Evolutionary conservation across 2,329 filamentous ascomycete genomes (phyloP).

Genomic region (Diaporthe citrichinensis): DNA sequence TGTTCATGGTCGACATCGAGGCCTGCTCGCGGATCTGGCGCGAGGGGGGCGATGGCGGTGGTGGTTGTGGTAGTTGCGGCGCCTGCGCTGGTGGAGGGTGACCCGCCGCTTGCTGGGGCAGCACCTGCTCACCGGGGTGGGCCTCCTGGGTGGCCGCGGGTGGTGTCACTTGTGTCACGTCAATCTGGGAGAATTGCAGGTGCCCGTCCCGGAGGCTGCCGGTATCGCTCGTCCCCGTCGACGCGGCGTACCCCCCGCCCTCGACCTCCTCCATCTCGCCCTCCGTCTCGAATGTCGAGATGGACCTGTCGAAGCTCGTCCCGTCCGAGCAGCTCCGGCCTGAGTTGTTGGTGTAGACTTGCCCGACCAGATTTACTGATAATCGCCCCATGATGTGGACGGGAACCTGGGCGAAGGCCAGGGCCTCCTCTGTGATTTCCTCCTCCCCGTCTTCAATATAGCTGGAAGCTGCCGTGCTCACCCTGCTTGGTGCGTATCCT

Average conservation of each 20-base stretch:
- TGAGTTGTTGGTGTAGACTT: conserved; percentile 38
- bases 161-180: conserved; percentile 33
- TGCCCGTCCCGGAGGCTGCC: conserved; percentile 37
- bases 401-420: conserved; percentile 41
- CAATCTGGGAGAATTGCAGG: conserved; percentile 34
- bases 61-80: background rate
- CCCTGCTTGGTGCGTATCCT: conserved; percentile 13
- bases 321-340: conserved; percentile 29
- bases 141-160: background rate
- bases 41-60: background rate
- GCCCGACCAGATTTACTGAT: conserved; percentile 40
- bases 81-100: background rate
- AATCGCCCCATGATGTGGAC: conserved; percentile 38
- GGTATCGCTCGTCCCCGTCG: conserved; percentile 32
- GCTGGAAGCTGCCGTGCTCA: conserved; percentile 22
- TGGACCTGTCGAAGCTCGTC: conserved; percentile 35
- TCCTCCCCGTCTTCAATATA: conserved; percentile 15
- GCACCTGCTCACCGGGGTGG: conserved; percentile 4
- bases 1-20: conserved; percentile 37
- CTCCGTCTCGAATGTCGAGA: conserved; percentile 35
- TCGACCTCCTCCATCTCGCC: conserved; percentile 32
- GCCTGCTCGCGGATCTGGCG: conserved; percentile 28
- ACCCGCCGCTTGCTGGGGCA: background rate
- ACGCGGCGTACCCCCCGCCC: conserved; percentile 30
- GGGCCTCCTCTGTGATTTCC: conserved; percentile 38